phyloP scores from a whole-genome alignment of 805 yeast genomes.

The Hanseniaspora meyeri region DNA sequence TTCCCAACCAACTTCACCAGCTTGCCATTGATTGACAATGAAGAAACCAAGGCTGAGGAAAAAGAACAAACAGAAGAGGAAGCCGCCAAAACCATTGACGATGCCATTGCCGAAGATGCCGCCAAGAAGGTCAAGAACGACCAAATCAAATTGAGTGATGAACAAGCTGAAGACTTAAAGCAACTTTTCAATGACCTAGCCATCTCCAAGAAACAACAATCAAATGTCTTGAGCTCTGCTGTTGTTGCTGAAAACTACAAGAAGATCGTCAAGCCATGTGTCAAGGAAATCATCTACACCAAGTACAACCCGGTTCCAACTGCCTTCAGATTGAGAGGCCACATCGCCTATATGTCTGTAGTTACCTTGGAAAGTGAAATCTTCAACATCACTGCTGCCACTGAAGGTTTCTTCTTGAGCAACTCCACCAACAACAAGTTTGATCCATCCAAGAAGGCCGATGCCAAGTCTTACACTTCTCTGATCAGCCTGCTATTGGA shows the following conservation, averaged over 20 bases:
- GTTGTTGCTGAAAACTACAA: slow-evolving; percentile 8
- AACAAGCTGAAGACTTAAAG: slow-evolving; percentile 7
- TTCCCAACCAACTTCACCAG: slow-evolving; percentile 24
- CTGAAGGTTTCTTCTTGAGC: slow-evolving; percentile 69
- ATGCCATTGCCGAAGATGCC: slow-evolving; percentile 25
- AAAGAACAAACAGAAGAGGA: slow-evolving; percentile 14
- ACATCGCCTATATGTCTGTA: slow-evolving; percentile 60
- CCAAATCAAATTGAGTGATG: not conserved
- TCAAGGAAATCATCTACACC: slow-evolving; percentile 55
- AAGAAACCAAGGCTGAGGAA: slow-evolving; percentile 15
- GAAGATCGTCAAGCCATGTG: slow-evolving; percentile 27
- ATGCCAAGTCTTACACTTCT: slow-evolving; percentile 23
- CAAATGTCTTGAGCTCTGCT: not conserved
- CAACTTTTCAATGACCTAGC: not conserved
- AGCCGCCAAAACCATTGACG: slow-evolving; percentile 14
- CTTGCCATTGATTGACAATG: slow-evolving; percentile 19
- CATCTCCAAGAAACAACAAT: not conserved
- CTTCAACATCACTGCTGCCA: slow-evolving; percentile 64
- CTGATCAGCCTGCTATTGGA: slow-evolving; percentile 48
- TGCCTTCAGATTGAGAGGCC: slow-evolving; percentile 54
- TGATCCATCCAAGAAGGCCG: slow-evolving; percentile 44
- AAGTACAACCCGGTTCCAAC: slow-evolving; percentile 81
- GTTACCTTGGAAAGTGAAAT: slow-evolving; percentile 74
- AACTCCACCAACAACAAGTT: slow-evolving; percentile 54
- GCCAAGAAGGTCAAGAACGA: not conserved